These are phyloP conservation scores for Parastagonospora avenae DNA, from an alignment of 2,329 filamentous ascomycete genomes.

Conservation along the genomic window DNA sequence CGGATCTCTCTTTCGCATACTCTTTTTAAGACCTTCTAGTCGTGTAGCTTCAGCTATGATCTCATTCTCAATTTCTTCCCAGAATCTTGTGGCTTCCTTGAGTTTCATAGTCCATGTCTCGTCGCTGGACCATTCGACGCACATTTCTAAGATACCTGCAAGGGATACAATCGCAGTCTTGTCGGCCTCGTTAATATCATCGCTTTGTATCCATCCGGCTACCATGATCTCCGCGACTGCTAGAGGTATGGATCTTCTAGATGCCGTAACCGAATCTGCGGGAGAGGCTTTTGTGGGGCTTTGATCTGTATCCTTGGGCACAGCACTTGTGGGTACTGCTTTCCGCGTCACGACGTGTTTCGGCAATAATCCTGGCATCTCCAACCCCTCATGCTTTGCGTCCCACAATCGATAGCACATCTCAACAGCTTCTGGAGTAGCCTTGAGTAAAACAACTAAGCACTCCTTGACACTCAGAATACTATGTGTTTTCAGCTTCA, in stretches of 20 bases:
- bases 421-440: conserved; percentile 18
- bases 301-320: not conserved
- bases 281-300: not conserved
- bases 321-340: not conserved
- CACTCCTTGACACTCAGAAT: conserved; percentile 18
- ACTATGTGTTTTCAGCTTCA: conserved; percentile 15
- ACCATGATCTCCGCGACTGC: conserved; percentile 32
- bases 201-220: conserved; percentile 30
- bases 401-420: conserved; percentile 32
- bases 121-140: conserved; percentile 6
- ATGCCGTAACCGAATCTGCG: not conserved
- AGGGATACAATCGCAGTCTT: conserved; percentile 23
- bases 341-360: not conserved
- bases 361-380: conserved; percentile 15
- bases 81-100: conserved; percentile 22
- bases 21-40: conserved; percentile 24
- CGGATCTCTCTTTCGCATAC: conserved; percentile 33
- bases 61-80: conserved; percentile 22
- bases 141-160: conserved; percentile 24
- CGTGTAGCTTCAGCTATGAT: conserved; percentile 30
- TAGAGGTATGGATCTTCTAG: conserved; percentile 10
- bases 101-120: conserved; percentile 18
- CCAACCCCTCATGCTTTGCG: conserved; percentile 16
- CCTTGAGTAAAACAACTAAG: conserved; percentile 12
- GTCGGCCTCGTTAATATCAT: conserved; percentile 11